Base-by-base conservation (phyloP, 148 eudicot species). In the Heliosperma pusillum region DNA sequence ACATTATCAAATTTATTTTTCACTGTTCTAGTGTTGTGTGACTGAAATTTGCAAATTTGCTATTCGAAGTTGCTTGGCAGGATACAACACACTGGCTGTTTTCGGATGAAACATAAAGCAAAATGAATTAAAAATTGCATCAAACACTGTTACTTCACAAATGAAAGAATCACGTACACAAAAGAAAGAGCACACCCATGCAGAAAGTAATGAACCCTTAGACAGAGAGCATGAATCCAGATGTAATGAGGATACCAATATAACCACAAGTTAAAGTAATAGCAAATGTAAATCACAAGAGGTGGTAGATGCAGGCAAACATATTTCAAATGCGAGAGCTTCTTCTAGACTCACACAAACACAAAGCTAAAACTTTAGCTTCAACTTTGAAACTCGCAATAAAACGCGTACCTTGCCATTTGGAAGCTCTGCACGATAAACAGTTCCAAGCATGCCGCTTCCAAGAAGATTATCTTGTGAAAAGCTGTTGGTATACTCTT, bases 401-500 rank as follows among this genome's bases (percentile, higher is more conserved):
- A 24, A 21, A 74, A 66, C 52, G 40, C 76, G 47, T 87, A 94
- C 98, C 96, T 87, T 87, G 72, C 93, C 93, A 75, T 84, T 75
- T 17, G 98, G 92, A 56, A 87, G 89, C 81, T 91, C 89, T 16
- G 93, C 97, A 69, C 86, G 78, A 75, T 91, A 94, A 27, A 94
- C 97, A 85, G 78, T 92, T 73, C 98, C 98, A 59, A 94, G 88
- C 97, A 88, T 94, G 85, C 98, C 97, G 47, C 61, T 81, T 80
- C 96, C 98, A 69, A 91, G 77, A 47, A 90, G 89, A 85, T 89
- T 90, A 63, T 94, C 98, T 77, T 90, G 97, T 17, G 98, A 88
- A 87, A 94, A 94, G 84, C 98, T 94, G 80, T 83, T 91, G 73
- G 98, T 90, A 69, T 87, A 90, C 83, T 88, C 92, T 85, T 94